Evolutionary conservation across 2,329 filamentous ascomycete species (phyloP), one percentile per base, ranked within the genome.

Genomic region (Beauveria scarabaeidicola): DNA sequence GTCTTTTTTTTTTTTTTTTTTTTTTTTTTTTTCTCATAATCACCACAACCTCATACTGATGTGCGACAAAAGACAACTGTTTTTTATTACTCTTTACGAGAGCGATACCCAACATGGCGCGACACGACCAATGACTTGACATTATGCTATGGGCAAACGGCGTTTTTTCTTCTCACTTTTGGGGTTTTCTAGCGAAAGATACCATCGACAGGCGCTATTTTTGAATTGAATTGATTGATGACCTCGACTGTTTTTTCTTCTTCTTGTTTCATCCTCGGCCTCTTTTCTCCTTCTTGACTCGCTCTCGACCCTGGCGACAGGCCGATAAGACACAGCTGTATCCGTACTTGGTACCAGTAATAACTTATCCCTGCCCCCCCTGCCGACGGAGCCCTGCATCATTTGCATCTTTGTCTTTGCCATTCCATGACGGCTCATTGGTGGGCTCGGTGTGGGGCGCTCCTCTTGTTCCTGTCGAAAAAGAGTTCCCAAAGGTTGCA

Each of bases 151-250:
- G 54, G 44, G 44, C 54, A 56, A 56, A 17, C 51, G 53, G 53
- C 53, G 53, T 56, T 57, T 56, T 27, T 27, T 48, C 23, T 51
- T 51, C 29, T 38, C 19, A 6, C 32, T 46, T 55, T 43, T 56
- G 46, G 53, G 53, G n/a, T 46, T 56, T 47, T 19, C 43, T 57
- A 57, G 54, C 54, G 54, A 57, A 57, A 57, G 54, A 57, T 57
- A 57, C 54, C 54, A 57, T 57, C 54, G 46, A 57, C 54, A 50
- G 54, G 54, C 54, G 54, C 54, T 50, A 41, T 27, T 41, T 27
- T 41, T 50, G 17, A 57, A 57, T 57, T 50, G 36, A 57, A 50
- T 43, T 32, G 15, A 25, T 19, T 56, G 15, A 36, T 48, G 27
- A 13, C 15, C 27, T 32, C 21, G 43, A 52, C 32, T 29, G n/a